Evolutionary conservation across 2,329 filamentous ascomycete species (phyloP).

Genomic region (Falciphora oryzae): DNA sequence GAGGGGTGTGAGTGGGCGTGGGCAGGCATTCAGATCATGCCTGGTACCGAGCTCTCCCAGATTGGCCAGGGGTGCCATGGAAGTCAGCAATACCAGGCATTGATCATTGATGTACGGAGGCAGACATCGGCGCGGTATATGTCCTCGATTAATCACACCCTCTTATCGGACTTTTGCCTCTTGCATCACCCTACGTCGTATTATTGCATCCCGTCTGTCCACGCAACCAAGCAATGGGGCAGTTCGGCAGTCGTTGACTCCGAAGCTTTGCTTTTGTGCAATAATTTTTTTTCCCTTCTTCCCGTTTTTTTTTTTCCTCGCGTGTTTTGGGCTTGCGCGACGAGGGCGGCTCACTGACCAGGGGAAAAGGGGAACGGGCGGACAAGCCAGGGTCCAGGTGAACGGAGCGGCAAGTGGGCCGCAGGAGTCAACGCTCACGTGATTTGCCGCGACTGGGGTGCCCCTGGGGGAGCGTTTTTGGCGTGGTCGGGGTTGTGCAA

Average conservation of each 20-base stretch:
- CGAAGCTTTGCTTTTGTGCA: too few relatives aligned
- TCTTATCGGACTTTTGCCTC: background rate
- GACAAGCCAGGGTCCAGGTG: background rate
- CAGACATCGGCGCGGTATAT: background rate
- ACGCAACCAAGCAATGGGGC: too few relatives aligned
- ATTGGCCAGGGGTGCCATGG: background rate
- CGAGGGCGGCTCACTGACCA: background rate
- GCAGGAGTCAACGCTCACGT: background rate
- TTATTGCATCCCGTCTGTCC: too few relatives aligned
- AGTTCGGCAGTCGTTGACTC: too few relatives aligned
- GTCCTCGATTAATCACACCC: background rate
- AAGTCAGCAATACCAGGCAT: background rate
- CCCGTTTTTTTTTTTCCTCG: too few relatives aligned
- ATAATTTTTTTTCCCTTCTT: too few relatives aligned
- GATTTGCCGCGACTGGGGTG: background rate
- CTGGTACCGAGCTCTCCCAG: background rate
- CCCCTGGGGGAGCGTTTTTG: background rate
- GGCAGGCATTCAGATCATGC: too few relatives aligned
- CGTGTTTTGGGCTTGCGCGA: background rate
- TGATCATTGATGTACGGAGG: too few relatives aligned
- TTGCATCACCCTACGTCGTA: background rate
- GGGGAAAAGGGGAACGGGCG: background rate
- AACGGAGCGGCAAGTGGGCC: background rate
- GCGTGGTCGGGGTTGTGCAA: background rate
- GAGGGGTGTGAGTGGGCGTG: too few relatives aligned